These are phyloP conservation scores for Setaria viridis DNA, from an alignment of 202 grass and related monocot genomes.

Conservation along the genomic window DNA sequence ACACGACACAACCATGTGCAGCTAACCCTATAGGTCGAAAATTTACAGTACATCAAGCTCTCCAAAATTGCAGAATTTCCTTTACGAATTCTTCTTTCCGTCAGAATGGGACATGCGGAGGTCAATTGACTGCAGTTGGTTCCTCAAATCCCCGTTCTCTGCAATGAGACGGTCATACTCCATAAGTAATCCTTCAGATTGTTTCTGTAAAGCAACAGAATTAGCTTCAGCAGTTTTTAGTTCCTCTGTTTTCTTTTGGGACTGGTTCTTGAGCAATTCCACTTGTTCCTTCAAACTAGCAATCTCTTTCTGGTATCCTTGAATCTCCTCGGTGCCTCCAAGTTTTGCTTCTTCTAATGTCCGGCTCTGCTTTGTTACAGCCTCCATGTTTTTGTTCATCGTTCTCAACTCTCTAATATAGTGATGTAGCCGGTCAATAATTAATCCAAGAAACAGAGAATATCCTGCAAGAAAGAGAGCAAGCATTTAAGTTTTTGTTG, in stretches of 20 bases:
- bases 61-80: conserved; percentile 16
- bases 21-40: conserved; percentile 17
- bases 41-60: conserved; percentile 25
- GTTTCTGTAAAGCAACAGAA: conserved; percentile 58
- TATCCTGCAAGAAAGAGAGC: conserved; percentile 71
- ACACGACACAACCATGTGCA: background rate
- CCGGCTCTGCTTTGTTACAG: conserved; percentile 61
- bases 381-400: conserved; percentile 69
- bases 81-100: conserved; percentile 62
- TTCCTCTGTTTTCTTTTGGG: conserved; percentile 56
- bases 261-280: conserved; percentile 53
- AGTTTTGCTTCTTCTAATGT: conserved; percentile 71
- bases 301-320: conserved; percentile 65
- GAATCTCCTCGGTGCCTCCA: conserved; percentile 46
- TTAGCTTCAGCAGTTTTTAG: conserved; percentile 66
- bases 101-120: conserved; percentile 58
- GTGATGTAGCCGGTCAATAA: conserved; percentile 80
- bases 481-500: background rate
- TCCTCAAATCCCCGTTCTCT: conserved; percentile 63
- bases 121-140: conserved; percentile 67
- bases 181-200: conserved; percentile 73
- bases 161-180: conserved; percentile 74
- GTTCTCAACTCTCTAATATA: conserved; percentile 73
- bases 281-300: conserved; percentile 56
- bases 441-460: conserved; percentile 70